Base-by-base conservation (phyloP, 257 asterid species). In the Misopates orontium region DNA sequence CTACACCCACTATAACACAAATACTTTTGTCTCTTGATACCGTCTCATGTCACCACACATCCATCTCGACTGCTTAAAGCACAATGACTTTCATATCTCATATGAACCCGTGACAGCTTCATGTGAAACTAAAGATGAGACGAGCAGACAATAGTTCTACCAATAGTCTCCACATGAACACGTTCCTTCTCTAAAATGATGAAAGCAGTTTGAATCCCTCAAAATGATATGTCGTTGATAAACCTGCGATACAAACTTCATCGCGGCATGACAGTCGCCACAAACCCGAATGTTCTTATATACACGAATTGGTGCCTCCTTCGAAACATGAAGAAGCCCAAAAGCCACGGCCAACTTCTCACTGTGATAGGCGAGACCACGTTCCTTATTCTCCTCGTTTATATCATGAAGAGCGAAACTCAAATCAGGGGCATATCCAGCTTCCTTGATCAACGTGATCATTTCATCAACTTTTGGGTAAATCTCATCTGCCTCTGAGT, bases 331-430 rank as follows among this genome's bases (percentile, higher is more conserved):
- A 32, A 91, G 83, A 56, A 91, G 66, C 21, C 81, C 89, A 20
- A 81, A 88, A 14, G 95, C 95, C 63, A 88, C 78, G 1, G 96
- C 95, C 85, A 88, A 49, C 81, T 91, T 91, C 82, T 91, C 96
- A 19, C 95, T 76, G 44, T 88, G 97, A 74, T 78, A 78, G n/a
- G 83, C 83, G 16, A 91, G 90, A 16, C 77, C 79, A 7, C 20
- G 58, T 22, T 44, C 81, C 74, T 84, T 85, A 0, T 75, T 82
- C 76, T 91, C 95, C 41, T 91, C 95, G 25, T 83, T 80, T 23
- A 88, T 55, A 57, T 91, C 96, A 64, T 79, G 98, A 56, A 91
- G 90, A 13, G 90, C 78, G 59, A 80, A 82, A 14, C 44, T 81
- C 79, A 66, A 57, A 60, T 91, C 96, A 0, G 95, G 89, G 17